Percentiles rank a stretch among this genome's conserved stretches.
Conservation (phyloP, 2,329 filamentous ascomycete genomes). For the Hypomyces rosellus region DNA sequence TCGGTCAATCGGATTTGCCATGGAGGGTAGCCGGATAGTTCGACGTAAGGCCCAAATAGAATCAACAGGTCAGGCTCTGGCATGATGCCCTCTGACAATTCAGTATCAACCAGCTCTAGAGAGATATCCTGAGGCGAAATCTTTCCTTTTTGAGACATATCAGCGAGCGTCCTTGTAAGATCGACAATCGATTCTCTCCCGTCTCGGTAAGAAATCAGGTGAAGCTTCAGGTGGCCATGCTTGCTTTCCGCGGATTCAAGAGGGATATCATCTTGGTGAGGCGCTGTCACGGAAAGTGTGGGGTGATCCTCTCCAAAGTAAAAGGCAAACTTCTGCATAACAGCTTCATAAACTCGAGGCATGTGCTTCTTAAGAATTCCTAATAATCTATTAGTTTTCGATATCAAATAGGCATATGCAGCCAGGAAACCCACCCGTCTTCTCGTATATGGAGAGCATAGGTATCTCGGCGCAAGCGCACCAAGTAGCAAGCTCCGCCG, state of each 20-base stretch:
- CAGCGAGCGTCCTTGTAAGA: conserved; percentile 84
- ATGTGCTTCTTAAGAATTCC: conserved; percentile 86
- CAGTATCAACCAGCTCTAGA: conserved; percentile 78
- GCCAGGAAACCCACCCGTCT: conserved; percentile 57
- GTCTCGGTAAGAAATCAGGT: conserved; percentile 82
- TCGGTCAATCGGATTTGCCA: conserved; percentile 95
- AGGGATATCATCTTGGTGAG: conserved; percentile 34
- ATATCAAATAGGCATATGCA: not conserved
- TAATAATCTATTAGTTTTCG: conserved; percentile 30
- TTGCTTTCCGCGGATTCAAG: conserved; percentile 22
- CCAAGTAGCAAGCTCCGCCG: conserved; percentile 89
- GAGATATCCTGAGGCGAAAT: conserved; percentile 76
- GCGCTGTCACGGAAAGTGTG: conserved; percentile 52
- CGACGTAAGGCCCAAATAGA: conserved; percentile 76
- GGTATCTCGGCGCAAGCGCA: conserved; percentile 84
- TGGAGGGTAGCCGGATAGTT: conserved; percentile 86
- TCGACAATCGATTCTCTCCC: conserved; percentile 92
- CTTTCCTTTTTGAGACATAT: conserved; percentile 91
- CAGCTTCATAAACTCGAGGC: conserved; percentile 72
- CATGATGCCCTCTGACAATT: conserved; percentile 74
- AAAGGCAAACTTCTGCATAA: conserved; percentile 71
- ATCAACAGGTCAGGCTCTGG: conserved; percentile 85
- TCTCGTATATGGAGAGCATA: conserved; percentile 85
- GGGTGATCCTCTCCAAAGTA: conserved; percentile 81
- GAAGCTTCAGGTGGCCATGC: conserved; percentile 48